These are phyloP conservation scores for Rhodotorula taiwanensis DNA, from an alignment of 768 basidiomycete genomes.

Conservation along the genomic window DNA sequence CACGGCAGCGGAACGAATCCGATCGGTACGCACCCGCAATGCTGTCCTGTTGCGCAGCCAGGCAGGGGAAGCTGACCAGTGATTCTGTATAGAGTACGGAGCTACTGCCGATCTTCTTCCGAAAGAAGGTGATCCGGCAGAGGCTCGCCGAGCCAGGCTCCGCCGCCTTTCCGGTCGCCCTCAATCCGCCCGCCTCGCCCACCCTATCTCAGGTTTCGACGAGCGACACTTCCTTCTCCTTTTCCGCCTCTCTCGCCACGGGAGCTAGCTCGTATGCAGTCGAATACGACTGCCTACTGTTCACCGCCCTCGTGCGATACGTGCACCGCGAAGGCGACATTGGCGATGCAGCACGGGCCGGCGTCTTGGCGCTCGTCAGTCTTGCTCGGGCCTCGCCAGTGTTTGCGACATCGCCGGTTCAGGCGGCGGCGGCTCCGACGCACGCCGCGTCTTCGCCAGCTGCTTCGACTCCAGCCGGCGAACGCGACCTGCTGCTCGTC, in stretches of 20 bases:
- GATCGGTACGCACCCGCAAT: constrained; percentile 49
- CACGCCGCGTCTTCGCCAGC: too few relatives aligned
- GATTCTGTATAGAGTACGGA: constrained; percentile 69
- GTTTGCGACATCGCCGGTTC: too few relatives aligned
- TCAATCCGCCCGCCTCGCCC: constrained; percentile 50
- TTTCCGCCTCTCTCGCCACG: constrained; percentile 38
- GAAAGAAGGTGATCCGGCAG: constrained; percentile 76
- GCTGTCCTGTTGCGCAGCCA: too few relatives aligned
- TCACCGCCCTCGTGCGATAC: constrained; percentile 90
- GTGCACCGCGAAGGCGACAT: constrained; percentile 89
- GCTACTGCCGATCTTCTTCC: constrained; percentile 93
- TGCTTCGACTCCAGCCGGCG: not conserved
- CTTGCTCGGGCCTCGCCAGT: too few relatives aligned
- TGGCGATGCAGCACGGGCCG: constrained; percentile 86
- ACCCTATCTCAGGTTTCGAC: constrained; percentile 56
- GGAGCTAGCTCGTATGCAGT: constrained; percentile 38
- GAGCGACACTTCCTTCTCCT: constrained; percentile 49
- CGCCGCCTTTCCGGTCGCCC: constrained; percentile 30
- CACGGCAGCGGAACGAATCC: constrained; percentile 83
- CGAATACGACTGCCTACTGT: constrained; percentile 90
- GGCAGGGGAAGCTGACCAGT: too few relatives aligned
- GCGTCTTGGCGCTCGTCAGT: constrained; percentile 88
- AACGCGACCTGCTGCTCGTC: constrained; percentile 71
- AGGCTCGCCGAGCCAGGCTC: constrained; percentile 16
- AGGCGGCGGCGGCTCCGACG: too few relatives aligned